phyloP scores from a whole-genome alignment of 2,329 filamentous ascomycete genomes.

The Aquanectria penicillioides region DNA sequence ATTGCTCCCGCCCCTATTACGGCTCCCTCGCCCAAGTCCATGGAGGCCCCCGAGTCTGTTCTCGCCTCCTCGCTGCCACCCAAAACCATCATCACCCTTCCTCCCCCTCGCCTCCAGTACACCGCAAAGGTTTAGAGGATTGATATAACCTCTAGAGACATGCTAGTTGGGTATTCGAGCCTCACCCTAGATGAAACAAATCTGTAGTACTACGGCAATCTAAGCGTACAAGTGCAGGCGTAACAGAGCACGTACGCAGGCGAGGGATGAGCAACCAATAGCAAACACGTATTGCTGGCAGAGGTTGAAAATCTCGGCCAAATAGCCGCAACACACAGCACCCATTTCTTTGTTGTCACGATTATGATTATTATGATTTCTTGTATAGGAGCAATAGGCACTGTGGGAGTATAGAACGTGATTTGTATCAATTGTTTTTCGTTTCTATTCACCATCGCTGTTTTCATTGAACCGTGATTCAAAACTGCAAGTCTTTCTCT shows the following conservation, averaged over 20 bases:
- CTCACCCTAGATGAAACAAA: too few species aligned
- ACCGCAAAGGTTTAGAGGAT: neutral
- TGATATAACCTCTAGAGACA: neutral
- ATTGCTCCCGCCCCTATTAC: slow-evolving; percentile 2
- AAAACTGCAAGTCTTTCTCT: neutral
- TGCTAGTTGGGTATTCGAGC: too few species aligned
- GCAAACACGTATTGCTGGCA: too few species aligned
- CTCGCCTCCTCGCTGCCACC: slow-evolving; percentile 18
- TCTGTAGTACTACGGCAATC: neutral
- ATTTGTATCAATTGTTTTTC: too few species aligned
- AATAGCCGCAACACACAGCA: too few species aligned
- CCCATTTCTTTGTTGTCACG: too few species aligned
- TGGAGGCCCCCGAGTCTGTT: slow-evolving; percentile 9
- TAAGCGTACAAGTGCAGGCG: too few species aligned
- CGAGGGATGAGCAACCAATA: too few species aligned
- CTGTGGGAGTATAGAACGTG: neutral
- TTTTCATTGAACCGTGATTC: too few species aligned
- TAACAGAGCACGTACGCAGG: too few species aligned
- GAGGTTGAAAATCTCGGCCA: too few species aligned
- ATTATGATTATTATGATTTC: slow-evolving; percentile 9
- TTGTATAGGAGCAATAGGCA: slow-evolving; percentile 6
- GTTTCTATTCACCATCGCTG: too few species aligned
- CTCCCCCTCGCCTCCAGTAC: slow-evolving; percentile 1
- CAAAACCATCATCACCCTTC: slow-evolving; percentile 1
- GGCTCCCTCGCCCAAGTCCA: slow-evolving; percentile 14